phyloP scores from a whole-genome alignment of 1,284 basidiomycete species.

The Rhodofomes roseus region DNA sequence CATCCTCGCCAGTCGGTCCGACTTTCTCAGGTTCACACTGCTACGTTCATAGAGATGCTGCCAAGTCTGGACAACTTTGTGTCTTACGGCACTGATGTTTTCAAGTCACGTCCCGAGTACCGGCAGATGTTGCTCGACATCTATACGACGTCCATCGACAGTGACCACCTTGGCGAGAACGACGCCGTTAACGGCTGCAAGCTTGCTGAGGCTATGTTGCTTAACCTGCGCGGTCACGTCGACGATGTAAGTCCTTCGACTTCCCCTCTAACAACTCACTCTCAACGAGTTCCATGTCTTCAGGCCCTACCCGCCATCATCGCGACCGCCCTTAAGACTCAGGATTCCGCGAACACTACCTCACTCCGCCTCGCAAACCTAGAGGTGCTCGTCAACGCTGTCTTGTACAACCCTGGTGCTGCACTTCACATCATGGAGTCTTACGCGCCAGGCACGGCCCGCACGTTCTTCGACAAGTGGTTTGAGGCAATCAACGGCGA shows the following conservation, averaged over 20 bases:
- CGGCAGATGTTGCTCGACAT: constrained; percentile 83
- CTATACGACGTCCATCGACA: constrained; percentile 73
- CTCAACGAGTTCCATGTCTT: background rate
- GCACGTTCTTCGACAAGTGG: constrained; percentile 78
- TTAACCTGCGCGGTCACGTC: constrained; percentile 74
- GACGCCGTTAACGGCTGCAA: constrained; percentile 86
- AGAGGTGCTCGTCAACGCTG: constrained; percentile 78
- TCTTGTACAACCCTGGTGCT: constrained; percentile 83
- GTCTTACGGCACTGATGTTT: constrained; percentile 76
- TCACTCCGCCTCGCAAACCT: constrained; percentile 75
- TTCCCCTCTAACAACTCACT: background rate
- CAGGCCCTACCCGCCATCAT: constrained; percentile 57
- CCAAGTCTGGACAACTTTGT: constrained; percentile 89
- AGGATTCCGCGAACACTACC: constrained; percentile 58
- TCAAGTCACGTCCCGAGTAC: constrained; percentile 74
- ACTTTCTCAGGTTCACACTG: background rate
- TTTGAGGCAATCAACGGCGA: constrained; percentile 66
- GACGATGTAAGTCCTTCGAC: constrained; percentile 58
- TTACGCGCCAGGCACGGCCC: constrained; percentile 52
- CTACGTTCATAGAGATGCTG: constrained; percentile 67
- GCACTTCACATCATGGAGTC: constrained; percentile 75
- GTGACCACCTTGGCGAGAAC: constrained; percentile 74
- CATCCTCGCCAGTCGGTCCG: background rate
- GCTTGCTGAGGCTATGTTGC: constrained; percentile 77
- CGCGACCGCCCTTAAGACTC: constrained; percentile 51